phyloP scores from a whole-genome alignment of 768 basidiomycete genomes.

The Boletales sp. region DNA sequence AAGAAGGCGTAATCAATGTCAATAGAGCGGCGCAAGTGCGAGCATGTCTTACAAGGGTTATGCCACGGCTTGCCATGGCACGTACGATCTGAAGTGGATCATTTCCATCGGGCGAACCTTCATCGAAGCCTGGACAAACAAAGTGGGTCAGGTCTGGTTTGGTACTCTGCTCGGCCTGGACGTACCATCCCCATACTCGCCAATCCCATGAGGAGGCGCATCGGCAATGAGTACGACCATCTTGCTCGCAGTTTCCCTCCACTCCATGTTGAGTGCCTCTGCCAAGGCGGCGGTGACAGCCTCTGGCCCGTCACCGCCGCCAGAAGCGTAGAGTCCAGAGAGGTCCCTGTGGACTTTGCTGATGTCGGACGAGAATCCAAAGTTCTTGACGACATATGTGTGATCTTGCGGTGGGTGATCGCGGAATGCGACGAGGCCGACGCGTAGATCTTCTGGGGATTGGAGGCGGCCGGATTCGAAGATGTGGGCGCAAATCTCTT shows the following conservation, averaged over 20 bases:
- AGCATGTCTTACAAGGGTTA: conserved; percentile 67
- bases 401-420: conserved; percentile 98
- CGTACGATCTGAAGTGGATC: conserved; percentile 87
- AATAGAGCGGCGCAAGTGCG: background rate
- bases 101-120: conserved; percentile 90
- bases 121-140: conserved; percentile 70
- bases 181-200: conserved; percentile 93
- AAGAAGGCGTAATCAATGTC: conserved; percentile 3
- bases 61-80: conserved; percentile 87
- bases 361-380: conserved; percentile 93
- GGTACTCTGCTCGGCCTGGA: background rate
- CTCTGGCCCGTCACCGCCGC: conserved; percentile 94
- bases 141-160: conserved; percentile 11
- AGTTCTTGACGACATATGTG: conserved; percentile 90
- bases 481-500: conserved; percentile 91
- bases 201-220: conserved; percentile 96
- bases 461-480: conserved; percentile 93
- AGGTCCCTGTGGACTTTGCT: conserved; percentile 81
- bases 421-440: conserved; percentile 92
- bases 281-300: conserved; percentile 92
- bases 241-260: conserved; percentile 85
- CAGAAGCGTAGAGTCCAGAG: conserved; percentile 80
- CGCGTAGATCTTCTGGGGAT: conserved; percentile 79
- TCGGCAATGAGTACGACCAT: conserved; percentile 98
- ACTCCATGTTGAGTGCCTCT: conserved; percentile 85